Base-by-base conservation (phyloP, 805 yeast species). In the Candida manassasensis region DNA sequence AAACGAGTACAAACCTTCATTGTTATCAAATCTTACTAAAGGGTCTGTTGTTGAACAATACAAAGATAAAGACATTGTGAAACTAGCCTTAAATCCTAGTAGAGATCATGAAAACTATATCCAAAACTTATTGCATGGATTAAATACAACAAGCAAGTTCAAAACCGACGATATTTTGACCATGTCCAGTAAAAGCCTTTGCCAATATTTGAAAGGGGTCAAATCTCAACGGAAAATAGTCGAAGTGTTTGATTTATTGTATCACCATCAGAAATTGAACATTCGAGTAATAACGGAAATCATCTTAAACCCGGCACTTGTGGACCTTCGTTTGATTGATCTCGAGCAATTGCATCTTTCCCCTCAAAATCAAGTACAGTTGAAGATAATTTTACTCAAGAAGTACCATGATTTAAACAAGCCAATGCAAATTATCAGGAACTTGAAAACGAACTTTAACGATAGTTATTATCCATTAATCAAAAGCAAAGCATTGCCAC, bases 361-460 rank as follows among this genome's bases (percentile, higher is more conserved):
- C 53, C 33, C 39, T 14, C 39, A 37, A 9, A 6, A 44, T n/a
- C 44, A 47, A n/a, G 35, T 42, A 6, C 60, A 60, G 36, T 45
- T 62, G 24, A 45, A 53, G 14, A 50, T 64, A n/a, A 39, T 63
- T 9, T 42, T 63, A 15, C 38, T 66, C 39, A 61, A 61, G 39
- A 66, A 66, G 42, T 58, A 49, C 46, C 56, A 63, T 32, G 67
- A 57, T 31, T 39, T 63, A 30, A 52, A 52, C 28, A 48, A 50
- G 31, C 69, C 69, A 6, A 38, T 61, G 19, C 40, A 40, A 38
- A 59, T 65, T 10, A 43, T 62, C 10, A 52, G 51, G 34, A 49
- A 53, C 32, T 44, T 66, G 26, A 55, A 55, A 38, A 40, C 39
- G n/a, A 49, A 55, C 39, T 61, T 61, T 27, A 43, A 39, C n/a